Conservation (phyloP, 2,329 filamentous ascomycete species). For the Penicillium sp. region DNA sequence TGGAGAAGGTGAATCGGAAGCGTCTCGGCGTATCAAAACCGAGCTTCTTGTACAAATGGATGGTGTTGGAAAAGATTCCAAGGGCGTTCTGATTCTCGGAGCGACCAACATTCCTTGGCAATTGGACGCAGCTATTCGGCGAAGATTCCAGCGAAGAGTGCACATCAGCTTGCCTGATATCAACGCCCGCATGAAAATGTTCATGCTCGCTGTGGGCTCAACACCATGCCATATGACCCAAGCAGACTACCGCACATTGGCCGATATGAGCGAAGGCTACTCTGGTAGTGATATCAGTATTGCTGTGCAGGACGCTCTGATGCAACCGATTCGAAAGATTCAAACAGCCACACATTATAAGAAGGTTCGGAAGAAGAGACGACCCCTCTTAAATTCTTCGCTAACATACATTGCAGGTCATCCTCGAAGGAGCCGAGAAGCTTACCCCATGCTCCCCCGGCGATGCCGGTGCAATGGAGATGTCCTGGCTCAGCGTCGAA, state of each 20-base stretch:
- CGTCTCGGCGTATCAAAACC: constrained; percentile 94
- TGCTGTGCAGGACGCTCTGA: constrained; percentile 89
- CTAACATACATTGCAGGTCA: constrained; percentile 50
- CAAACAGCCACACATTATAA: constrained; percentile 98
- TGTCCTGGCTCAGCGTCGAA: constrained; percentile 86
- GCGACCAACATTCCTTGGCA: constrained; percentile 99
- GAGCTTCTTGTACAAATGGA: constrained; percentile 99
- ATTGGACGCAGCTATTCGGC: constrained; percentile 87
- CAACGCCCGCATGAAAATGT: constrained; percentile 86
- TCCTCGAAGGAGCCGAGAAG: constrained; percentile 56
- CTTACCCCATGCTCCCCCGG: constrained; percentile 88
- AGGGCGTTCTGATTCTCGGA: constrained; percentile 86
- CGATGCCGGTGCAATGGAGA: constrained; percentile 76
- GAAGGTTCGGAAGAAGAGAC: constrained; percentile 51
- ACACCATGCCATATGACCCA: constrained; percentile 79
- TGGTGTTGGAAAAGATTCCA: constrained; percentile 91
- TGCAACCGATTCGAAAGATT: constrained; percentile 96
- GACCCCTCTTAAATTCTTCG: no score
- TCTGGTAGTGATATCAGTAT: constrained; percentile 95
- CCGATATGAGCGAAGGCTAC: constrained; percentile 81
- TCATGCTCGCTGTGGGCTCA: constrained; percentile 86
- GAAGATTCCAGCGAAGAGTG: constrained; percentile 91
- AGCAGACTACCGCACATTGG: constrained; percentile 73
- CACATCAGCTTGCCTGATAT: constrained; percentile 90
- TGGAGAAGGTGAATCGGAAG: constrained; percentile 93